Evolutionary conservation across 164 flowering plant genomes (phyloP), one percentile per base, ranked within the genome.

Genomic region (Umbellularia californica): DNA sequence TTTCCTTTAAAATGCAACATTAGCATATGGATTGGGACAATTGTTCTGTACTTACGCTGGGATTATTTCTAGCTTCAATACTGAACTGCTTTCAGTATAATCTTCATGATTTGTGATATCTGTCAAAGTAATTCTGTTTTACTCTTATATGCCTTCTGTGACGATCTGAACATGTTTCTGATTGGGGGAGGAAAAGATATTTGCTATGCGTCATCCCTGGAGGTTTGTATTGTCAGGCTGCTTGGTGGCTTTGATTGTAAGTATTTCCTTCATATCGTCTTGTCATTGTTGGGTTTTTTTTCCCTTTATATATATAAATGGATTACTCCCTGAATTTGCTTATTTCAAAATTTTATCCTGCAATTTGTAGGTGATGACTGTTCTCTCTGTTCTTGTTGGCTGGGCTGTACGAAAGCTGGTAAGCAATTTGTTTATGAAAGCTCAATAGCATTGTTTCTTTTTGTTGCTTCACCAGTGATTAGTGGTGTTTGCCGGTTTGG

Each of bases 381-480:
- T 90, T 79, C 88, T 95, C 47, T 95, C 99, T 70, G 97, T 77
- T 74, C 77, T 90, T 76, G 87, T 93, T 81, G 99, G 99, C 47
- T 93, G 97, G 98, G 98, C 95, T 77, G 97, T 97, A 78, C 98
- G 98, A 72, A 95, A 92, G 83, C 77, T 95, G 88, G 99, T 95
- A 78, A 84, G 88, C n/a, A 65, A 10, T 65, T 50, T 75, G 24
- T 24, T 60, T 3, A 1, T 15, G n/a, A 20, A 15, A 15, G 17
- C 60, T 3, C 17, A 14, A 55, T 20, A 55, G 19, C 3, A 55
- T n/a, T 19, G 0, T 17, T 20, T 14, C 60, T 55, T 55, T 55
- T 55, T 55, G 60, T 55, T 15, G 17, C 7, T 55, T 3, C 60
- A 55, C 60, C 13, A 55, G 60, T 55, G 60, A 55, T 14, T 41